Conservation (phyloP, 495 filamentous ascomycete genomes). For the Lophiotrema nucula region DNA sequence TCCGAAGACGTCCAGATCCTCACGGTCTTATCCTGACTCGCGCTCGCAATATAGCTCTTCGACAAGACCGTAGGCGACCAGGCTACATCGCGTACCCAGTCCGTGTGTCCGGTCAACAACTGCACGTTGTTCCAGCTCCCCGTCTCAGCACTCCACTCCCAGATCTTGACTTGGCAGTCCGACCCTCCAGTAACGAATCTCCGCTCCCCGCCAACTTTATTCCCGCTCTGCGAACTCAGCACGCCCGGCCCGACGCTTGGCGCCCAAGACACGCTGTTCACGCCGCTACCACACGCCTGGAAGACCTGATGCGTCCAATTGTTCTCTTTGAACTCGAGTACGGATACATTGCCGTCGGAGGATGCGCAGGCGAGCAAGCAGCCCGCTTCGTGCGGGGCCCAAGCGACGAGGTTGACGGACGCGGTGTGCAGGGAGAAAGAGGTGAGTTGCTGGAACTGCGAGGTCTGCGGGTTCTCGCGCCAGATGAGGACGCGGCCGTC, state of each 20-base stretch:
- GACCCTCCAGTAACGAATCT: conserved; percentile 92
- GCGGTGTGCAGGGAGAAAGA: conserved; percentile 89
- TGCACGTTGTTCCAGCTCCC: conserved; percentile 53
- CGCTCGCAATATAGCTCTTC: conserved; percentile 92
- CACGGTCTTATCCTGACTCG: conserved; percentile 94
- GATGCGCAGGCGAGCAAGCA: conserved; percentile 93
- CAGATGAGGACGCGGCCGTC: conserved; percentile 98
- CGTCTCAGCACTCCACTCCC: conserved; percentile 59
- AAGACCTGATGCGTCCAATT: conserved; percentile 81
- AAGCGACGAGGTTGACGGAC: conserved; percentile 91
- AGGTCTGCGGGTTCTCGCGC: conserved; percentile 82
- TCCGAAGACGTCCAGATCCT: conserved; percentile 81
- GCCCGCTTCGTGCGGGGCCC: conserved; percentile 94
- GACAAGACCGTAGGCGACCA: conserved; percentile 92
- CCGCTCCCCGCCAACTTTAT: conserved; percentile 58
- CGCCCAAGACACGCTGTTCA: conserved; percentile 94
- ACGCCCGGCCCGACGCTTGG: conserved; percentile 76
- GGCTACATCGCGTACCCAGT: conserved; percentile 98
- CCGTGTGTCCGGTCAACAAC: conserved; percentile 73
- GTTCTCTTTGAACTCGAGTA: conserved; percentile 96
- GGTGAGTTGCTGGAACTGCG: conserved; percentile 68
- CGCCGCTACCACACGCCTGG: conserved; percentile 85
- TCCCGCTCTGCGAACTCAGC: conserved; percentile 68
- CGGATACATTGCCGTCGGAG: conserved; percentile 86
- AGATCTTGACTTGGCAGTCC: conserved; percentile 90